These are phyloP conservation scores for Furcasterigmium furcatum DNA, from an alignment of 2,329 filamentous ascomycete genomes.

Conservation along the genomic window DNA sequence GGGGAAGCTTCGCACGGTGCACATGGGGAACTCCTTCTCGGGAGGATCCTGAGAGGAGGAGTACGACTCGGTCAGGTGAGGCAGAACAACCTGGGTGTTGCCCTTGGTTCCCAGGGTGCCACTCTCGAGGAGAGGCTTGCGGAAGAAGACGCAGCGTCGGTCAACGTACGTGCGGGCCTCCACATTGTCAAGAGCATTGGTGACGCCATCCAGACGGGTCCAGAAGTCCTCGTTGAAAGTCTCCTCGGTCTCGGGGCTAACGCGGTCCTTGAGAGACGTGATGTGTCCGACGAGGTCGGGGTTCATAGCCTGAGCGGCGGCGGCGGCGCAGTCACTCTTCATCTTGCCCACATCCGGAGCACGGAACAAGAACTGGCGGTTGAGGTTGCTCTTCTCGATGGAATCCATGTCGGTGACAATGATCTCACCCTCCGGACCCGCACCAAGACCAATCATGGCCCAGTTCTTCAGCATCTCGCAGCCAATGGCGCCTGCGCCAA, in stretches of 20 bases:
- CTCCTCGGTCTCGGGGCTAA: conserved; percentile 87
- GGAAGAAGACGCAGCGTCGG: conserved; percentile 95
- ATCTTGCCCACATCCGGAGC: conserved; percentile 89
- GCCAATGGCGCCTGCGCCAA: conserved; percentile 94
- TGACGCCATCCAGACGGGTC: conserved; percentile 82
- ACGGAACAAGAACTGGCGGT: conserved; percentile 94
- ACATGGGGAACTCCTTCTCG: conserved; percentile 99
- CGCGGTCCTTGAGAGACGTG: conserved; percentile 79
- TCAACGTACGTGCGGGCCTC: conserved; percentile 97
- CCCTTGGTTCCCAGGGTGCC: conserved; percentile 98
- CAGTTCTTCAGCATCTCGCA: conserved; percentile 99
- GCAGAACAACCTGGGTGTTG: conserved; percentile 94
- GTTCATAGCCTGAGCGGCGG: conserved; percentile 93
- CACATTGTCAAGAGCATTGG: conserved; percentile 96
- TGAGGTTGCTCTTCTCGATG: conserved; percentile 98
- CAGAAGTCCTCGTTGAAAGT: conserved; percentile 95
- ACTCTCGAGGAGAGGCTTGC: conserved; percentile 92
- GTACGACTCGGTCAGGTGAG: conserved; percentile 91
- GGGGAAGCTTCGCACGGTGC: conserved; percentile 93
- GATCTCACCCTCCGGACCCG: conserved; percentile 84
- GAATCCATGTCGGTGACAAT: conserved; percentile 96
- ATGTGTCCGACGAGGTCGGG: conserved; percentile 88
- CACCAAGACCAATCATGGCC: conserved; percentile 96
- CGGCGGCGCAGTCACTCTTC: conserved; percentile 93
- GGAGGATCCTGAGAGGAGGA: conserved; percentile 93